Evolutionary conservation across 78 protist genomes (phyloP).

Genomic region (Thecamonas trahens): DNA sequence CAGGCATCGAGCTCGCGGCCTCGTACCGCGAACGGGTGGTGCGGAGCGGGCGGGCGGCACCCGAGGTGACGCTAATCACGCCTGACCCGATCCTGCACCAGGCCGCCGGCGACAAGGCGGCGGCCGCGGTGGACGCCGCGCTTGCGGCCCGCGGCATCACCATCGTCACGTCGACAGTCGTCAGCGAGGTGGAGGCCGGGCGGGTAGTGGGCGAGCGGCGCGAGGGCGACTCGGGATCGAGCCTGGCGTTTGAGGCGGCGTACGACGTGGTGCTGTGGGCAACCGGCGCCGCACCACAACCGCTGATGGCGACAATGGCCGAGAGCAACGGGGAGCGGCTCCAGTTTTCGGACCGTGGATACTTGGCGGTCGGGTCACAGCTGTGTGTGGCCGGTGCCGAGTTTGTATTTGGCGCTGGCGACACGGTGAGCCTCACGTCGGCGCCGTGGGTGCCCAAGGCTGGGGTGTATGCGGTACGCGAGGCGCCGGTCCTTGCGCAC

Average conservation of each 20-base stretch:
- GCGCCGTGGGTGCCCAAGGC: no score
- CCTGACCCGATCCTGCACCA: no score
- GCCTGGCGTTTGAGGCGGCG: no score
- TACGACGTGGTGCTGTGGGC: background rate
- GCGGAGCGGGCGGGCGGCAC: no score
- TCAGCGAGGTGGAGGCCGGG: background rate
- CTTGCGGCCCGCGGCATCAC: background rate
- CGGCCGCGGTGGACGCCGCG: background rate
- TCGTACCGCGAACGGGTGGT: background rate
- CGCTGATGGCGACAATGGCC: no score
- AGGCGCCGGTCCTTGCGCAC: background rate
- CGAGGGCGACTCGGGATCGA: no score
- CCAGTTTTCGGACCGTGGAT: background rate
- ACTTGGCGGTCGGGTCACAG: background rate
- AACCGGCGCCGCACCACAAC: background rate
- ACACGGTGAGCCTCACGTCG: background rate
- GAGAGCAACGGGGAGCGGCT: no score
- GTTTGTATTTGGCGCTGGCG: background rate
- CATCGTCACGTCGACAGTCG: background rate
- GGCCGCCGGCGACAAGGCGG: background rate
- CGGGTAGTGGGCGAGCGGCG: no score
- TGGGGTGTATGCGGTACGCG: background rate
- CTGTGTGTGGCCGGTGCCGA: background rate
- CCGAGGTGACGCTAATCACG: no score
- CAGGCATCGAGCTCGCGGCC: background rate